Evolutionary conservation across 2,329 filamentous ascomycete genomes (phyloP).

Genomic region (Aspergillus carbonarius): DNA sequence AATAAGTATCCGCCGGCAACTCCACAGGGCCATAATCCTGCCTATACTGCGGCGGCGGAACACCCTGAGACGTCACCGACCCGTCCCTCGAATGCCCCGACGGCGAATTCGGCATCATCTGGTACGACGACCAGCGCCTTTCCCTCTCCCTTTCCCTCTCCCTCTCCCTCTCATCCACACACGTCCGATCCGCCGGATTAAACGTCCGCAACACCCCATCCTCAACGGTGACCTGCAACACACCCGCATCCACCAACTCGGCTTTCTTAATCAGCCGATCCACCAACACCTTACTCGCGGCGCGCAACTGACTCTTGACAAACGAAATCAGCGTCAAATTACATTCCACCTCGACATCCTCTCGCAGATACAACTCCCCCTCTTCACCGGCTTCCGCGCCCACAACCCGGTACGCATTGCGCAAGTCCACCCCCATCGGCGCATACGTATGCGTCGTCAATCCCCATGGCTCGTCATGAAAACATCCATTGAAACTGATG

Average conservation of each 20-base stretch:
- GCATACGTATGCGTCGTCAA: conserved; percentile 82
- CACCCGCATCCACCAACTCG: conserved; percentile 35
- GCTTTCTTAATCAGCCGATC: conserved; percentile 60
- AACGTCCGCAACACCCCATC: conserved; percentile 7
- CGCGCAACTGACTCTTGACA: conserved; percentile 79
- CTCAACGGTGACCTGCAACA: not conserved
- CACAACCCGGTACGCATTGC: conserved; percentile 72
- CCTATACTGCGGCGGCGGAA: not conserved
- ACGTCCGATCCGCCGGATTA: conserved; percentile 3
- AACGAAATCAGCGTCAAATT: conserved; percentile 73
- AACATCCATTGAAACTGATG: conserved; percentile 76
- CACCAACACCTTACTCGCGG: conserved; percentile 69
- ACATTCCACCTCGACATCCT: conserved; percentile 81
- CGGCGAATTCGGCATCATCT: not conserved
- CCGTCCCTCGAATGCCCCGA: not conserved
- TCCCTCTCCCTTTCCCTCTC: not conserved
- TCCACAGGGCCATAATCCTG: not conserved
- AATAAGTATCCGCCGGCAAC: conserved; percentile 1
- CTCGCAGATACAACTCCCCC: conserved; percentile 74
- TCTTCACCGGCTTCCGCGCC: conserved; percentile 61
- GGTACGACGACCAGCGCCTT: conserved; percentile 1
- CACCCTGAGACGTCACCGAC: not conserved
- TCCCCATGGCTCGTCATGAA: conserved; percentile 70
- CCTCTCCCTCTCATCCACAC: not conserved
- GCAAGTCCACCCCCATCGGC: conserved; percentile 76